Evolutionary conservation across 2,329 filamentous ascomycete genomes (phyloP).

Genomic region (Alternaria sp.): DNA sequence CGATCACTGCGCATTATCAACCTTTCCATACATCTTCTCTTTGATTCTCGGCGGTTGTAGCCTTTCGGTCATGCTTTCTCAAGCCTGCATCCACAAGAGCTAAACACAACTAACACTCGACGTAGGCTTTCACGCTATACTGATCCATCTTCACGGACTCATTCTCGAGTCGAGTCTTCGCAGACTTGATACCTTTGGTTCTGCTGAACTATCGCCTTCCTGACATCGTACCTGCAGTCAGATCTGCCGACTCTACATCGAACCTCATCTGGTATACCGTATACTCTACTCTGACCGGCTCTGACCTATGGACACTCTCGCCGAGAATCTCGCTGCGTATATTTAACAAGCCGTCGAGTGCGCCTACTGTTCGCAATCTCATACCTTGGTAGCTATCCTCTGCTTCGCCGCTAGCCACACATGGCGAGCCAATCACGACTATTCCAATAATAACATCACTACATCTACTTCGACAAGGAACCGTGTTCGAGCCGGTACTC

Average conservation of each 20-base stretch:
- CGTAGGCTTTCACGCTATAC: neutral
- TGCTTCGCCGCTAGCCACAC: accelerated
- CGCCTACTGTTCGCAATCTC: neutral
- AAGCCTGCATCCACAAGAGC: neutral
- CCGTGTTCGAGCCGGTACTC: neutral
- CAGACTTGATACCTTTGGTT: neutral
- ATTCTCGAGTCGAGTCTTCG: neutral
- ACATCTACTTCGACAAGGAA: neutral
- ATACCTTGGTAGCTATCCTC: neutral
- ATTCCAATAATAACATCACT: accelerated
- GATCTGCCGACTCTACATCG: neutral
- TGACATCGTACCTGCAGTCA: neutral
- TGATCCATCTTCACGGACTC: neutral
- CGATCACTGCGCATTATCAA: neutral
- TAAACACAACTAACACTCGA: neutral
- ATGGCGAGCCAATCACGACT: neutral
- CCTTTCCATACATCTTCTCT: neutral
- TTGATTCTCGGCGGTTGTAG: neutral
- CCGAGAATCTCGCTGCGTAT: neutral
- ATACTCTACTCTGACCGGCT: neutral
- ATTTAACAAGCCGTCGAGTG: neutral
- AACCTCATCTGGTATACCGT: accelerated
- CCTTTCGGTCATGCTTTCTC: neutral
- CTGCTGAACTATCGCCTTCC: neutral
- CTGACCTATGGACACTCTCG: neutral